A percentile compares a stretch with the other conserved stretches of the same genome.
phyloP scores from a whole-genome alignment of 345 rosid species.

The Citrus medica region DNA sequence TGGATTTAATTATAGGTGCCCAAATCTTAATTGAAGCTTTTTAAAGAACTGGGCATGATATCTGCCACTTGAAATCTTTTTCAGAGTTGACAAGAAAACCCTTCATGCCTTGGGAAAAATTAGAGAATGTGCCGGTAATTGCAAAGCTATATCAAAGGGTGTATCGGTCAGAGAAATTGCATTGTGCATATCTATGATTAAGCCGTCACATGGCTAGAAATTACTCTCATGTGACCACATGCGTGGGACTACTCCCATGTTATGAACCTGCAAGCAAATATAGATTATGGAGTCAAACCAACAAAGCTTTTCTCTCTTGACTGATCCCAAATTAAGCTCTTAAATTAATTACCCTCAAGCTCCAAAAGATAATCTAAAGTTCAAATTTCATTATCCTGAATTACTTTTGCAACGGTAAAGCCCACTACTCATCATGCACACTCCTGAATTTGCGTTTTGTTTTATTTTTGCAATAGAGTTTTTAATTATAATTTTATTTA shows the following conservation, averaged over 20 bases:
- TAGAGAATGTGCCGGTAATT: not conserved
- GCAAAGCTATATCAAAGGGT: conserved; percentile 17
- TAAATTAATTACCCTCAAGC: not conserved
- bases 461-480: no score
- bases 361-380: not conserved
- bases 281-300: conserved; percentile 14
- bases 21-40: conserved; percentile 37
- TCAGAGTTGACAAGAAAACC: conserved; percentile 13
- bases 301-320: conserved; percentile 14
- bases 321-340: conserved; percentile 12
- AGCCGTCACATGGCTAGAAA: conserved; percentile 45
- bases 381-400: not conserved
- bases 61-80: conserved; percentile 8
- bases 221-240: conserved; percentile 49
- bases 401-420: not conserved
- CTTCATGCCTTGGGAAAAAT: not conserved
- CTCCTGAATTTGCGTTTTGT: no score
- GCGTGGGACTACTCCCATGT: conserved; percentile 28
- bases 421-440: not conserved
- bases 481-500: no score
- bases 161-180: conserved; percentile 6
- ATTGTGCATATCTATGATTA: conserved; percentile 18
- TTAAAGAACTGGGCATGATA: conserved; percentile 24
- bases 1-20: conserved; percentile 30
- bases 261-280: conserved; percentile 7